Conservation (phyloP, 2,329 filamentous ascomycete species). For the Nothophaeocryptopus gaeumannii region DNA sequence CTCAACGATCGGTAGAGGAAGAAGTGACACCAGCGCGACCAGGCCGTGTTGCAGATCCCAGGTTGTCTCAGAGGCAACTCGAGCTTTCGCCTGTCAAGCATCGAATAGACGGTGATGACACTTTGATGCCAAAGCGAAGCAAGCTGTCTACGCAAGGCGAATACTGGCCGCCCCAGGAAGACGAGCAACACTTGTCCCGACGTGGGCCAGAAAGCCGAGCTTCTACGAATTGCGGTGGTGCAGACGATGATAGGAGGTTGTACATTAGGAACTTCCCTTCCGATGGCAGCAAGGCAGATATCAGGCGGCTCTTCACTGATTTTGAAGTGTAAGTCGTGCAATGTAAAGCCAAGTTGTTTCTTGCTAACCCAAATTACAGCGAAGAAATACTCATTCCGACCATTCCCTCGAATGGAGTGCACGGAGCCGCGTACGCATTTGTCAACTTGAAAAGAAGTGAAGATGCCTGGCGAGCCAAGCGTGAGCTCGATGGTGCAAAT, state of each 20-base stretch:
- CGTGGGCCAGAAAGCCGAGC: neutral
- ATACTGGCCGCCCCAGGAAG: conserved; percentile 4
- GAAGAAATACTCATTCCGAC: neutral
- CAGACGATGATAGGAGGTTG: neutral
- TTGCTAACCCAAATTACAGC: neutral
- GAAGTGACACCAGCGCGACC: no score
- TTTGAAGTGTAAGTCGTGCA: neutral
- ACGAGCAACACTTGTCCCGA: conserved; percentile 5
- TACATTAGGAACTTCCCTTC: neutral
- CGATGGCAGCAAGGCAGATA: neutral
- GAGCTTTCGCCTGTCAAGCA: neutral
- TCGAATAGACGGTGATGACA: neutral
- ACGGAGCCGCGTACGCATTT: neutral
- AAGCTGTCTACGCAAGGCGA: conserved; percentile 1
- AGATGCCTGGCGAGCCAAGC: conserved; percentile 1
- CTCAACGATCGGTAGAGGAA: neutral
- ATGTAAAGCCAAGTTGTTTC: no score
- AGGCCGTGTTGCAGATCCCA: no score
- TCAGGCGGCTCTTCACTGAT: neutral
- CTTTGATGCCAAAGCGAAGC: conserved; percentile 3
- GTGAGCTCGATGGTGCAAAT: neutral
- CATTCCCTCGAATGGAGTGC: no score
- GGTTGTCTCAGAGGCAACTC: no score
- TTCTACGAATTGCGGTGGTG: neutral
- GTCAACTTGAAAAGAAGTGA: neutral